Base-by-base conservation (phyloP, 768 basidiomycete genomes). In the Boletus patriciae region DNA sequence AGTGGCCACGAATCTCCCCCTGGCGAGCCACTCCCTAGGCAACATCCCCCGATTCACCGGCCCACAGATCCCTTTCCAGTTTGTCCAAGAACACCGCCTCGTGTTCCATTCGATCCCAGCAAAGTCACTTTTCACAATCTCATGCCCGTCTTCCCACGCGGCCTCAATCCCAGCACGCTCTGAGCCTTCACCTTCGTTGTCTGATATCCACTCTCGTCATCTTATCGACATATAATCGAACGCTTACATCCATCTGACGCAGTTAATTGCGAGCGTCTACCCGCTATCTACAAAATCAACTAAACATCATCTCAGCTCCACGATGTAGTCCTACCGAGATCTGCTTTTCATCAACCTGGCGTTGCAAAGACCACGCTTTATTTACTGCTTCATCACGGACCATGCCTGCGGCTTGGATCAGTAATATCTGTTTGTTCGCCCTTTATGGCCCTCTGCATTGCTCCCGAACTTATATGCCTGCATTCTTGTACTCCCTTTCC, bases 121-220 rank as follows among this genome's bases (percentile, higher is more conserved):
- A 76, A 71, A 58, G 75, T 82, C 62, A 74, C 77, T 18, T 85
- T 85, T 60, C 78, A 75, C 66, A 77, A 84, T 62, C 82, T 87
- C 65, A 84, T 87, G 83, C 85, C 85, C 38, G 78, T 85, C 53
- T 73, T 78, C 62, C 74, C 74, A 53, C 73, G 62, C 43, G 67
- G 61, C 43, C 41, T 53, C 61, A 56, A 59, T 40, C 58, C 60
- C 31, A 33, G 51, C 42, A 54, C 51, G 34, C 55, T 46, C 36
- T 60, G 54, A 69, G 9, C 40, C 31, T 40, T 47, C 46, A 21
- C 38, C 34, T 46, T 16, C 27, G 36, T 43, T 58, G 51, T 49
- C 52, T 23, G 55, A 61, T 31, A 27, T 54, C 55, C 44, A 37
- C 25, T 41, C 48, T 54, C 52, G 49, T 48, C 63, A 60, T 61